Percentiles rank a stretch among this genome's conserved stretches.
These are phyloP conservation scores for Ophiosphaerella korrae DNA, from an alignment of 2,329 filamentous ascomycete species.

Conservation along the genomic window DNA sequence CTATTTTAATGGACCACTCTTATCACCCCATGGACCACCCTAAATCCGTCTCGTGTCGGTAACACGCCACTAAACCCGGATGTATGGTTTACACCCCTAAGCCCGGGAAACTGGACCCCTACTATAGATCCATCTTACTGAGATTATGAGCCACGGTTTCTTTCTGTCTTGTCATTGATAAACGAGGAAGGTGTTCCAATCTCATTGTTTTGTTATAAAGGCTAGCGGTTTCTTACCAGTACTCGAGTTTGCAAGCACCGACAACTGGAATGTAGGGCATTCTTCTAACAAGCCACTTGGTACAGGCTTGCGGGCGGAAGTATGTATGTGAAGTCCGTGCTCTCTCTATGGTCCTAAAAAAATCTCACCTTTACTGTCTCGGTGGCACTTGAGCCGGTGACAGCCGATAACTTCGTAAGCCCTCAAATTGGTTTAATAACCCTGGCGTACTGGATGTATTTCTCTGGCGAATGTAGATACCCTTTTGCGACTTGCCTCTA, in stretches of 20 bases:
- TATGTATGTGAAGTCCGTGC: slow-evolving; percentile 1
- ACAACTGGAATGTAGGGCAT: slow-evolving; percentile 7
- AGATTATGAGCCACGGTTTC: slow-evolving; percentile 15
- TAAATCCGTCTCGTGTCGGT: neutral
- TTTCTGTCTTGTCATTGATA: slow-evolving; percentile 16
- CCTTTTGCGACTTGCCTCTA: slow-evolving; percentile 20
- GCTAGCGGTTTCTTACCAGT: slow-evolving; percentile 11
- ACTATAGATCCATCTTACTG: slow-evolving; percentile 16
- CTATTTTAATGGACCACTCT: slow-evolving; percentile 34
- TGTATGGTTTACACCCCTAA: slow-evolving; percentile 24
- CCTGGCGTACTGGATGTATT: slow-evolving; percentile 13
- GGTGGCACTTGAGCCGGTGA: neutral
- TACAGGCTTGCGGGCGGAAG: neutral
- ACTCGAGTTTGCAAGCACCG: neutral
- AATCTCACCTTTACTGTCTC: slow-evolving; percentile 4
- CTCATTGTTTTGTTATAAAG: slow-evolving; percentile 23
- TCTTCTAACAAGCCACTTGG: slow-evolving; percentile 8
- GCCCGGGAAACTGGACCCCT: slow-evolving; percentile 21
- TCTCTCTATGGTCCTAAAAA: slow-evolving; percentile 4
- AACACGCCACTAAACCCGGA: slow-evolving; percentile 34
- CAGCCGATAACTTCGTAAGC: neutral
- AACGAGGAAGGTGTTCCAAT: slow-evolving; percentile 10
- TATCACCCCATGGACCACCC: slow-evolving; percentile 27
- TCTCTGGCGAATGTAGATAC: slow-evolving; percentile 43
- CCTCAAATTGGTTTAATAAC: slow-evolving; percentile 3